Percentiles rank a stretch among this genome's conserved stretches.
Conservation (phyloP, 1,139 yeast genomes). For the Diutina rugosa region DNA sequence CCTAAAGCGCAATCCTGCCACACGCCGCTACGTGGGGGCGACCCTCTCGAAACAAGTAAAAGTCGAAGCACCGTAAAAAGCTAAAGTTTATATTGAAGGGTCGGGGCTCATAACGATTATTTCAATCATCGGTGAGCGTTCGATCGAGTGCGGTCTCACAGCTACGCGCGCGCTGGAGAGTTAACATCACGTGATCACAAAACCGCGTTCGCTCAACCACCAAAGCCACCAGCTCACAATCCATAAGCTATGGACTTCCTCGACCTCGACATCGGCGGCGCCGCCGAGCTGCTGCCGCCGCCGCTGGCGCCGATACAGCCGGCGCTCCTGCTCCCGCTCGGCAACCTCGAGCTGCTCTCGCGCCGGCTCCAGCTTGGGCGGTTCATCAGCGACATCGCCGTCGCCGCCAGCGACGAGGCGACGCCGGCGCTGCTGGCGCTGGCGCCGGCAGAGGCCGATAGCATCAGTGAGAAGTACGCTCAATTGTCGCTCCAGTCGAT, state of each 20-base stretch:
- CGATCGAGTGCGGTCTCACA: too few relatives aligned
- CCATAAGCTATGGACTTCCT: not conserved
- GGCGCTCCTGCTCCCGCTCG: not conserved
- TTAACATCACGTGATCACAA: not conserved
- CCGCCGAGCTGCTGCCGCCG: not conserved
- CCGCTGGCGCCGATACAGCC: slow-evolving; percentile 1
- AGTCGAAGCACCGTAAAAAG: too few relatives aligned
- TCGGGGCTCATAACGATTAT: too few relatives aligned
- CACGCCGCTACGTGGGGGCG: too few relatives aligned
- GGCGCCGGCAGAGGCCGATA: not conserved
- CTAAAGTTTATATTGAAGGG: too few relatives aligned
- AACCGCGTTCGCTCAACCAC: not conserved
- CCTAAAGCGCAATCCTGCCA: too few relatives aligned
- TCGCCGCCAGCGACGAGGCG: not conserved
- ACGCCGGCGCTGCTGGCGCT: not conserved
- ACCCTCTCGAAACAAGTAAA: too few relatives aligned
- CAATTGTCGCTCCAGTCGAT: slow-evolving; percentile 12
- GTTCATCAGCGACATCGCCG: not conserved
- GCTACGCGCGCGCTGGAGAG: too few relatives aligned
- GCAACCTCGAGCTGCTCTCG: not conserved
- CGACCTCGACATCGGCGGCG: not conserved
- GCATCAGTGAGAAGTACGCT: slow-evolving; percentile 22
- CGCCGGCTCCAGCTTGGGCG: not conserved
- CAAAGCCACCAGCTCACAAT: too few relatives aligned
- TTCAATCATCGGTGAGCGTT: too few relatives aligned